Evolutionary conservation across 2,329 filamentous ascomycete genomes (phyloP), one percentile per base, ranked within the genome.

Genomic region (Acrocalymma vagum): DNA sequence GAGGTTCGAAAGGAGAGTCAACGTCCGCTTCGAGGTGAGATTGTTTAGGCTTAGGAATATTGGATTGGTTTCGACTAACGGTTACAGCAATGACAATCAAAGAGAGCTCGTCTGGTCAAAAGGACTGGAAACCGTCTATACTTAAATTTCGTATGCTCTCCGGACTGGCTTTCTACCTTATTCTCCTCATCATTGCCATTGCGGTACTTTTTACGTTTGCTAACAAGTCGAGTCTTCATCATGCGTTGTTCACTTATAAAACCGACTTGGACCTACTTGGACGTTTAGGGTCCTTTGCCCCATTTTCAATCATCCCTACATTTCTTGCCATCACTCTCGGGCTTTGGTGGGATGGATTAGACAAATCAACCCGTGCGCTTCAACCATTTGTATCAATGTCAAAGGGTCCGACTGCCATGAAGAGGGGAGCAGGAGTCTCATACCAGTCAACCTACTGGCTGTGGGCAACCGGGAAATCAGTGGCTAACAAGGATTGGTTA

Each of bases 311-410:
- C 15, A 40, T 51, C 7, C 48, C 56, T 3, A 53, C 57, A 4
- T 17, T 53, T 5, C n/a, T 57, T 3, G 48, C 47, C 20, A 42
- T 59, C 5, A 24, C 23, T 3, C 17, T 61, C 5, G 44, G 45
- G 18, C 32, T 61, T 7, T 58, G 44, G 33, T 61, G 57, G 57
- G 54, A 54, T 21, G 30, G 23, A 1, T 30, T 60, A 4, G 56
- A 60, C 21, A 44, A 42, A 22, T 26, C 44, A 3, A 32, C 58
- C 22, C 47, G 56, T n/a, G 38, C 29, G 8, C 20, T 60, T 2
- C 54, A 60, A 22, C 54, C 56, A 9, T 58, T 47, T 29, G 26
- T 59, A 4, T 27, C 47, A 5, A 57, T 55, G 49, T 52, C 53
- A 3, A 45, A 45, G n/a, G 20, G 16, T 3, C 36, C 48, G 3